Percentiles rank a stretch among this genome's conserved stretches.
These are phyloP conservation scores for Moricandia moricandioides DNA, from an alignment of 345 rosid species.

Conservation along the genomic window DNA sequence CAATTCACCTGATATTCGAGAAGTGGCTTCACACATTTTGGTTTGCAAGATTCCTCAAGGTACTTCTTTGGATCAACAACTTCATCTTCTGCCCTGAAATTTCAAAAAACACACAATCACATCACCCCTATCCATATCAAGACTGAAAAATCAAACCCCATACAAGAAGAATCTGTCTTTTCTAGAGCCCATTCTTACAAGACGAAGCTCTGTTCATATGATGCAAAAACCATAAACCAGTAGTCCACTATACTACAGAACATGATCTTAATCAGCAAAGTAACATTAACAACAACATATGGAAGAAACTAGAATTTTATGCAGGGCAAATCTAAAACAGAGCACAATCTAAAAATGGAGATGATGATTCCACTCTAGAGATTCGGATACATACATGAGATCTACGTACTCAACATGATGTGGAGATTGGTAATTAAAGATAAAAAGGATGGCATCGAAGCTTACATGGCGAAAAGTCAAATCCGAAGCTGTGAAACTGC, in stretches of 20 bases:
- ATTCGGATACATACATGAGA: neutral
- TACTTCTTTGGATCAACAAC: slow-evolving; percentile 52
- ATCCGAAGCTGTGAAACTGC: slow-evolving; percentile 15
- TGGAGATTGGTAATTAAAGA: neutral
- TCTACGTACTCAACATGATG: neutral
- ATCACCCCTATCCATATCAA: neutral
- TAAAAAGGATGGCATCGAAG: neutral
- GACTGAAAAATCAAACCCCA: neutral
- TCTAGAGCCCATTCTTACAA: neutral
- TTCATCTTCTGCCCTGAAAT: slow-evolving; percentile 53
- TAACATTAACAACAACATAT: neutral
- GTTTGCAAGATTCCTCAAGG: slow-evolving; percentile 55
- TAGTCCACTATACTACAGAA: no score
- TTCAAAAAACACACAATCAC: neutral
- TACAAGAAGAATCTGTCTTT: neutral
- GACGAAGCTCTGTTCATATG: neutral
- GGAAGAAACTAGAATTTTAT: neutral
- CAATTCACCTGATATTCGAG: slow-evolving; percentile 44
- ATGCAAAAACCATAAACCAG: no score
- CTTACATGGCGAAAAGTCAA: slow-evolving; percentile 38
- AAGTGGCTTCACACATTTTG: slow-evolving; percentile 52
- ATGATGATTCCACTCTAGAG: slow-evolving; percentile 1
- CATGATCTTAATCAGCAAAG: neutral
- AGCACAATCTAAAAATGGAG: neutral
- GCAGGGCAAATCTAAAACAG: neutral